These are phyloP conservation scores for Microcyclosporella mali DNA, from an alignment of 2,329 filamentous ascomycete species.

Conservation along the genomic window DNA sequence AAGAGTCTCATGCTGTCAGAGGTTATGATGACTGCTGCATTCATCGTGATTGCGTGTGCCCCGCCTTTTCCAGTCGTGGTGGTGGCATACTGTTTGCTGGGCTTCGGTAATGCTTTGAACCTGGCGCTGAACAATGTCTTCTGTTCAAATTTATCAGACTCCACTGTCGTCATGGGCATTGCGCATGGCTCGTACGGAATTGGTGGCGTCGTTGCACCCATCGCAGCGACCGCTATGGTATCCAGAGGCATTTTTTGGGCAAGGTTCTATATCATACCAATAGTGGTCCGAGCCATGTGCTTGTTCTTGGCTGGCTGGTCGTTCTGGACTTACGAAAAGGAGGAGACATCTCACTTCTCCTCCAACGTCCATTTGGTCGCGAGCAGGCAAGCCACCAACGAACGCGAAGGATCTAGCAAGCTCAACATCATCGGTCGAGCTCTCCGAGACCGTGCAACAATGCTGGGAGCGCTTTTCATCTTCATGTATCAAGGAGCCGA, in stretches of 20 bases:
- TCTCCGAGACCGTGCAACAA: slow-evolving; percentile 52
- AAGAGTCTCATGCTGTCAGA: slow-evolving; percentile 57
- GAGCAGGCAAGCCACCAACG: slow-evolving; percentile 34
- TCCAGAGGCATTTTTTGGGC: slow-evolving; percentile 59
- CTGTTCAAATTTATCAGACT: slow-evolving; percentile 47
- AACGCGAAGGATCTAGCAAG: slow-evolving; percentile 41
- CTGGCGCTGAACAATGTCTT: slow-evolving; percentile 54
- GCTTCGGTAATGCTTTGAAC: slow-evolving; percentile 46
- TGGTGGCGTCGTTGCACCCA: slow-evolving; percentile 54
- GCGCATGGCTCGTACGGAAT: slow-evolving; percentile 59
- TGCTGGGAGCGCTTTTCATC: slow-evolving; percentile 73
- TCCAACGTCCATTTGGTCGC: slow-evolving; percentile 40
- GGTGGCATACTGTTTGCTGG: slow-evolving; percentile 54
- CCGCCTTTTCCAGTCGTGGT: slow-evolving; percentile 67
- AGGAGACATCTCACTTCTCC: slow-evolving; percentile 43
- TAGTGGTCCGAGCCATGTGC: slow-evolving; percentile 54
- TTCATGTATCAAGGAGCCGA: slow-evolving; percentile 83
- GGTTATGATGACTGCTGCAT: slow-evolving; percentile 53
- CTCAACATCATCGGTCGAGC: slow-evolving; percentile 47
- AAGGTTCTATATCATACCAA: slow-evolving; percentile 63
- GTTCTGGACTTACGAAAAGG: slow-evolving; percentile 64
- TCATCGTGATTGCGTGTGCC: slow-evolving; percentile 58
- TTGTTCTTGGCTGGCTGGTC: slow-evolving; percentile 57
- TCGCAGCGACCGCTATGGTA: slow-evolving; percentile 69
- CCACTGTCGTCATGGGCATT: slow-evolving; percentile 51